A percentile compares a stretch with the other conserved stretches of the same genome.
Conservation (phyloP, 140 eudicot genomes). For the Stevia rebaudiana region DNA sequence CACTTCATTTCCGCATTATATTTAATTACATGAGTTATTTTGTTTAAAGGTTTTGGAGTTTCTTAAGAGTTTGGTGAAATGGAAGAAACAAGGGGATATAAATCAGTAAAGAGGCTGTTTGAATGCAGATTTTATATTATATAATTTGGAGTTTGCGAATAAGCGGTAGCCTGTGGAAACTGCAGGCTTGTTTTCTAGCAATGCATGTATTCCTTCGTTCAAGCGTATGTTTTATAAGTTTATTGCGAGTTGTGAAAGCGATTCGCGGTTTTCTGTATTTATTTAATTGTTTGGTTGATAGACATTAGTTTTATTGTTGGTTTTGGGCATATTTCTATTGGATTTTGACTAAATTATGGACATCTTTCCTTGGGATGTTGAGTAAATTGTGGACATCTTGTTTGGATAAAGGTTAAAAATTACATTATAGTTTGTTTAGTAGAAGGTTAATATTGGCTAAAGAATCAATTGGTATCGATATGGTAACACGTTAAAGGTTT, state of each 20-base stretch:
- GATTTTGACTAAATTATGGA: not conserved
- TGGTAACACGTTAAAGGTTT: too few relatives aligned
- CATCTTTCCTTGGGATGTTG: too few relatives aligned
- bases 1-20: not conserved
- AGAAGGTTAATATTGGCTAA: too few relatives aligned
- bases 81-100: conserved; percentile 33
- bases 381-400: conserved; percentile 5
- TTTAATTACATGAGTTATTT: not conserved
- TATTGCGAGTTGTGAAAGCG: conserved; percentile 15
- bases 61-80: conserved; percentile 48
- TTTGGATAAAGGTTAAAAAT: not conserved
- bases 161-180: conserved; percentile 34
- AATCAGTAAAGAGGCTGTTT: conserved; percentile 3
- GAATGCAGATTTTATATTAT: conserved; percentile 18
- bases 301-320: conserved; percentile 6
- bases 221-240: conserved; percentile 9
- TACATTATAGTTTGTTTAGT: too few relatives aligned
- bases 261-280: conserved; percentile 6
- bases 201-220: conserved; percentile 19
- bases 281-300: conserved; percentile 16
- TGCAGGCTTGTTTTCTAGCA: conserved; percentile 28
- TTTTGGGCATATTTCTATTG: not conserved
- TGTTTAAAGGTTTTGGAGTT: conserved; percentile 40
- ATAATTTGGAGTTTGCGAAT: conserved; percentile 20
- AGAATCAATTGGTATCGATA: too few relatives aligned